Percentiles rank a stretch among this genome's conserved stretches.
Evolutionary conservation across 2,329 filamentous ascomycete genomes (phyloP).

Genomic region (Penicillium sp.): DNA sequence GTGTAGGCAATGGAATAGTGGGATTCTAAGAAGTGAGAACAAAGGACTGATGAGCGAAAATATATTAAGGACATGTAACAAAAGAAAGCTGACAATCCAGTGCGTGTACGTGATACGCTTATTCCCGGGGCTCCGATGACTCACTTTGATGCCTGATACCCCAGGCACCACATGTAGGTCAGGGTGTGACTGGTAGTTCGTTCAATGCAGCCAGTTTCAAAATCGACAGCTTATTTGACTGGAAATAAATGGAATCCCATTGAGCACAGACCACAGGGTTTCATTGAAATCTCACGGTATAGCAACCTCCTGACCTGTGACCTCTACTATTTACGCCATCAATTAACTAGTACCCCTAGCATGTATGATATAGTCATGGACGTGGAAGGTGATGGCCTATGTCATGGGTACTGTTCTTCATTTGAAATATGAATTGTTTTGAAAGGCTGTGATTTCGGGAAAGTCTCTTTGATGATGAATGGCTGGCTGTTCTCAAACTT

Average conservation of each 20-base stretch:
- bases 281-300: neutral
- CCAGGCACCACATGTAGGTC: neutral
- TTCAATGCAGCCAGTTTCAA: neutral
- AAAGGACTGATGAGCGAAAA: neutral
- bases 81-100: neutral
- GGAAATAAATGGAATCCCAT: neutral
- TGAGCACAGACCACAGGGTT: neutral
- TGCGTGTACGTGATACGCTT: slow-evolving; percentile 3
- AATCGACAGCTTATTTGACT: neutral
- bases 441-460: neutral
- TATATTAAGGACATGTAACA: neutral
- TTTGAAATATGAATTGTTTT: neutral
- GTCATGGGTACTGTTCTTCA: neutral
- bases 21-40: neutral
- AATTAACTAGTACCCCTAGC: neutral
- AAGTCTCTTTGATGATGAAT: slow-evolving; percentile 5
- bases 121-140: slow-evolving; percentile 1
- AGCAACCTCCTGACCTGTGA: neutral
- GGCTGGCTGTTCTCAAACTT: neutral
- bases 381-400: neutral
- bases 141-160: neutral
- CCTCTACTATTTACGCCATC: neutral
- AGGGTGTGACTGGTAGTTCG: neutral
- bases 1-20: neutral
- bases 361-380: neutral